Evolutionary conservation across 2,329 filamentous ascomycete genomes (phyloP), one percentile per base, ranked within the genome.

Genomic region (Aspergillus fumigatiaffinis): DNA sequence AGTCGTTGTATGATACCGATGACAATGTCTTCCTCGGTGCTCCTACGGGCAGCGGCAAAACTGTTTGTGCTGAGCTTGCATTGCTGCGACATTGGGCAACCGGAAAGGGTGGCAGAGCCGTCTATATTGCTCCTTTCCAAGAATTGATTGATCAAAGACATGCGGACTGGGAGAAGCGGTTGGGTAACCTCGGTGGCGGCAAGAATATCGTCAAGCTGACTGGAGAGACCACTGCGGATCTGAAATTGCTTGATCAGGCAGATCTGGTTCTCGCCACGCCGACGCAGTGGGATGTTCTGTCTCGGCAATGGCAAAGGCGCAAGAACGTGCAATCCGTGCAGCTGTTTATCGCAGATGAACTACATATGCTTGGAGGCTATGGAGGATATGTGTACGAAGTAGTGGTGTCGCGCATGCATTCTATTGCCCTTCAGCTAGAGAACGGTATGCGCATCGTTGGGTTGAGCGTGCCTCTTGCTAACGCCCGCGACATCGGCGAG

Each of bases 401-500:
- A 53, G 87, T 99, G 53, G 90, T 99, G n/a, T 97, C 94, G 60
- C 88, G 94, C 53, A 97, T 97, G 89, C 92, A 96, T 72, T 94
- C 94, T 62, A 97, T 99, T 71, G 88, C 91, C 57, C 88, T 91
- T 1, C 91, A 97, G 72, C 88, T 91, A 0, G 90, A 96, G 72
- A 86, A 89, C 42, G 86, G 89, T 9, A 83, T 97, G 78, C 87
- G 94, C 52, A 93, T 97, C 50, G 78, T 99, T 54, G 94, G 92
- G 2, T 78, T 99, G 59, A 92, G 91, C 70, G 94, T 97, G 28
- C 95, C 94, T 25, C 82, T 99, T 23, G 88, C 94, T 4, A 97
- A 97, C 71, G 92, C 93, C 51, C 86, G 92, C 58, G 94, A 99
- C 68, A 85, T 99, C 67, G 93, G 93, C 52, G 94, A 97, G 76